Percentiles rank a stretch among this genome's conserved stretches.
Conservation (phyloP, 1,284 basidiomycete species). For the Puccinia triticina region DNA sequence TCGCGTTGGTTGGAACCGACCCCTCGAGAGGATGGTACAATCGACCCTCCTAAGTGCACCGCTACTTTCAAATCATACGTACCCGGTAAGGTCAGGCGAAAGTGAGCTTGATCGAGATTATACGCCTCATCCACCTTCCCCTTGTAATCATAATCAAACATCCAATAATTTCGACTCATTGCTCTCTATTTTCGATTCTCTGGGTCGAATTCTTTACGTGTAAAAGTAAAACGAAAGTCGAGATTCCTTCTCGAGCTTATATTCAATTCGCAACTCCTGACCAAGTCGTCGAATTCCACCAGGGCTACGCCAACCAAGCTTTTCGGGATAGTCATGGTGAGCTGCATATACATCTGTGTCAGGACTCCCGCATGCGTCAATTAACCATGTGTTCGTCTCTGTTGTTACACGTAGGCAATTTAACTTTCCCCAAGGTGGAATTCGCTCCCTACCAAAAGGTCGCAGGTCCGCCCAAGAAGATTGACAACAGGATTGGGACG, state of each 20-base stretch:
- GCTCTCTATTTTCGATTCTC: background rate
- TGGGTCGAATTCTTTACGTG: background rate
- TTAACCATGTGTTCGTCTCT: background rate
- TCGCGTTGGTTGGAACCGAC: slow-evolving; percentile 79
- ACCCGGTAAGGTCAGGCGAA: slow-evolving; percentile 53
- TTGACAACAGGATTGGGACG: slow-evolving; percentile 71
- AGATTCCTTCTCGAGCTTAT: slow-evolving; percentile 67
- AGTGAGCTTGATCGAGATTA: slow-evolving; percentile 39
- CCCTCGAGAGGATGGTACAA: slow-evolving; percentile 71
- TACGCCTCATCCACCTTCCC: background rate
- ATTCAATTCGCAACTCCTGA: slow-evolving; percentile 81
- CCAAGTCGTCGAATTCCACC: slow-evolving; percentile 73
- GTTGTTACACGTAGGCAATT: slow-evolving; percentile 67
- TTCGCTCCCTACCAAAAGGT: slow-evolving; percentile 89
- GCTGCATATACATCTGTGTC: background rate
- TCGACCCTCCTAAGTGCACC: slow-evolving; percentile 69
- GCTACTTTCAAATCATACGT: slow-evolving; percentile 31
- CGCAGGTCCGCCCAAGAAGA: slow-evolving; percentile 73
- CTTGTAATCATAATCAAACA: background rate
- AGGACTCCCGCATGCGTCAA: background rate
- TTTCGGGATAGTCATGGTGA: slow-evolving; percentile 77
- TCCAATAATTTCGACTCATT: background rate
- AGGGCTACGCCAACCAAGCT: slow-evolving; percentile 85
- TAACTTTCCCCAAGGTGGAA: slow-evolving; percentile 85
- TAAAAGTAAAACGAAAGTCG: slow-evolving; percentile 39